Conservation (phyloP, 139 green algal species). For the Bryopsis sp. region DNA sequence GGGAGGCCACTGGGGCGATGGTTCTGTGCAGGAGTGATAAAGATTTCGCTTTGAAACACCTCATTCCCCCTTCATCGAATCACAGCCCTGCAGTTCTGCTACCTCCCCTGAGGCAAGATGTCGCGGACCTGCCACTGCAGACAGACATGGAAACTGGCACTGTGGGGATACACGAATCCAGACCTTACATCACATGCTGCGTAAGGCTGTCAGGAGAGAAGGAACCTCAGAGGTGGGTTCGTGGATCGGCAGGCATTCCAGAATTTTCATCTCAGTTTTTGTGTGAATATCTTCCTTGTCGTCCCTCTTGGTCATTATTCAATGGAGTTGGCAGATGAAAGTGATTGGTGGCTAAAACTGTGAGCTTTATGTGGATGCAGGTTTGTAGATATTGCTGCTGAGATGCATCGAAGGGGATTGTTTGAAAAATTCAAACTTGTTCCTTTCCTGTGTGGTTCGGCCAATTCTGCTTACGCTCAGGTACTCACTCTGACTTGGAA, state of each 20-base stretch:
- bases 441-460: slow-evolving; percentile 43
- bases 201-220: slow-evolving; percentile 3
- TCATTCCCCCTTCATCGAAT: background rate
- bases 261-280: too few species aligned
- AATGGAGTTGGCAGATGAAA: too few species aligned
- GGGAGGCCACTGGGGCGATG: background rate
- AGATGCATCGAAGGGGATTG: slow-evolving; percentile 27
- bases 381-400: slow-evolving; percentile 53
- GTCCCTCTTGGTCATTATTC: too few species aligned
- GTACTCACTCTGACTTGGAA: background rate
- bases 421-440: slow-evolving; percentile 29
- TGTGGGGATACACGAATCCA: background rate
- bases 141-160: background rate
- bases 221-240: background rate
- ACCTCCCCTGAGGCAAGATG: background rate
- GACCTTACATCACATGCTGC: background rate
- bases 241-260: too few species aligned
- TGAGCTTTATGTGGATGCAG: slow-evolving; percentile 9
- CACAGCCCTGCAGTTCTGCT: background rate
- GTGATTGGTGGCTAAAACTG: too few species aligned
- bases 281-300: too few species aligned
- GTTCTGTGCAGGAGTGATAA: background rate
- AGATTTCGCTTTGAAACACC: background rate
- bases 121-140: background rate
- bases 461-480: slow-evolving; percentile 40